Evolutionary conservation across 805 yeast species (phyloP), one percentile per base, ranked within the genome.

Genomic region (Brettanomyces custersianus): DNA sequence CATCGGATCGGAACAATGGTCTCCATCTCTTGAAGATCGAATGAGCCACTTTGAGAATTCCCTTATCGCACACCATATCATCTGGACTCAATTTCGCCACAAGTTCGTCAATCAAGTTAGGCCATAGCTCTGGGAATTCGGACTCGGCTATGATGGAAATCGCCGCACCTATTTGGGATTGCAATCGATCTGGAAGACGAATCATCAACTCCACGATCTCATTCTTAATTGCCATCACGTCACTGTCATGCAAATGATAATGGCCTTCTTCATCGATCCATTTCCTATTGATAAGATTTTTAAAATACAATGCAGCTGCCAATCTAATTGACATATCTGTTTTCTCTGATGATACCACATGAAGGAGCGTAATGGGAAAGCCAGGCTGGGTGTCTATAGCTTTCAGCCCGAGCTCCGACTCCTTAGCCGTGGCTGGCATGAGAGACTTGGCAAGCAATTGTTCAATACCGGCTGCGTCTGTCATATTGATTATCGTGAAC

Each of bases 11-110:
- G 54, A 85, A 86, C 38, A 90, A 65, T 1, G 96, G 95, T 52
- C 98, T 73, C 99, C 99, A 92, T 60, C 94, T 77, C 57, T 82
- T 86, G 64, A 90, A 94, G 41, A 92, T 90, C 1, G 96, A 84
- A 57, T 92, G 98, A 4, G 96, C 94, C 16, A 94, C 97, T 8
- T 77, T 71, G 38, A 94, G 63, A 4, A 94, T 88, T 36, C 96
- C 95, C 47, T 79, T 82, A 55, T 87, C 86, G 35, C 76, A 70
- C 11, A 68, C 65, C 68, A 82, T 74, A 51, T 85, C 86, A n/a
- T 68, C 70, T 3, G 62, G 55, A 2, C 80, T 71, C 32, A 92
- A 65, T 51, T 77, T 78, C 2, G 66, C 49, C 0, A 87, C 84
- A 41, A 92, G 66, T 38, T 80, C 81, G 46, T 81, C 85, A 23